phyloP scores from a whole-genome alignment of 2,329 filamentous ascomycete genomes.

The Capronia coronata region DNA sequence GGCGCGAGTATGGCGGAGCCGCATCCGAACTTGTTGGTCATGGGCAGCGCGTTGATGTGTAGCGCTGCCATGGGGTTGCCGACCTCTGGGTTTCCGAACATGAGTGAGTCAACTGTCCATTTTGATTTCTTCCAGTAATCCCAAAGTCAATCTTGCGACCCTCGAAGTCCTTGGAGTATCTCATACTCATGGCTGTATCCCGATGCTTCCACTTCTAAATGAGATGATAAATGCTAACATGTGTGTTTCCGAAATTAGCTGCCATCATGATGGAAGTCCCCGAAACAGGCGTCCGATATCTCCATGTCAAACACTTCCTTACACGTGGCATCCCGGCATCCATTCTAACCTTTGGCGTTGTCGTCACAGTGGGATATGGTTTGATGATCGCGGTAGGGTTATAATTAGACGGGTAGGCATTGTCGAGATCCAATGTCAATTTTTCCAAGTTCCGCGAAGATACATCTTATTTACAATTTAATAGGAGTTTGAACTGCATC shows the following conservation, averaged over 20 bases:
- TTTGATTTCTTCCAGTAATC: neutral
- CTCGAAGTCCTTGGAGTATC: no score
- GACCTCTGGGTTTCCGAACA: conserved; percentile 95
- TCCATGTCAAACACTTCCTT: conserved; percentile 89
- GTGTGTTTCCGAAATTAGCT: conserved; percentile 47
- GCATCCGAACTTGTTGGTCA: conserved; percentile 89
- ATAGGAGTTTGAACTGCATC: no score
- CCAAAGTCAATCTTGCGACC: no score
- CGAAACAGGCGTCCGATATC: conserved; percentile 80
- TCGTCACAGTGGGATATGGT: conserved; percentile 84
- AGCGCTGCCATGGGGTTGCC: conserved; percentile 95
- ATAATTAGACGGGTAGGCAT: conserved; percentile 32
- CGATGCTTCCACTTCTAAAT: neutral
- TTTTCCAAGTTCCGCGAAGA: neutral
- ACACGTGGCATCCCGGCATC: conserved; percentile 86
- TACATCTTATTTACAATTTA: neutral
- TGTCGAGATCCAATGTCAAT: neutral
- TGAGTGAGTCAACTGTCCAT: conserved; percentile 98
- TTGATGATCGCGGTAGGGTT: conserved; percentile 73
- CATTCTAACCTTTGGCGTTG: conserved; percentile 70
- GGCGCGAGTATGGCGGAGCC: conserved; percentile 79
- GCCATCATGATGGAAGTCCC: conserved; percentile 99
- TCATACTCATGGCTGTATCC: no score
- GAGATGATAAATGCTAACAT: neutral
- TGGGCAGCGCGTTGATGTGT: conserved; percentile 93